Conservation (phyloP, 1,139 yeast species). For the Yamadazyma aaseri region DNA sequence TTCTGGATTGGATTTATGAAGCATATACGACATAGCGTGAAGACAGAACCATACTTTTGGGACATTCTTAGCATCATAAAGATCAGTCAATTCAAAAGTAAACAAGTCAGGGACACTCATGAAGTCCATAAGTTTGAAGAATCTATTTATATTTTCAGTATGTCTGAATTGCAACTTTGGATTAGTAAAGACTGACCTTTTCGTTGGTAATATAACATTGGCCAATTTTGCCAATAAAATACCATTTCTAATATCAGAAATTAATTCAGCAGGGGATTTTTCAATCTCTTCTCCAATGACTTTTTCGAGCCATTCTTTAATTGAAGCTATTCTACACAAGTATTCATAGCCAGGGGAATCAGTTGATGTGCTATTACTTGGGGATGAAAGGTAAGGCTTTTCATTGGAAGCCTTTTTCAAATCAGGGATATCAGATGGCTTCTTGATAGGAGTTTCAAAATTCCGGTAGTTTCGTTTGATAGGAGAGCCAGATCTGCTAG, state of each 20-base stretch:
- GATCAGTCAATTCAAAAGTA: constrained; percentile 86
- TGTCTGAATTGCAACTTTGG: constrained; percentile 76
- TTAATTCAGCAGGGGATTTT: constrained; percentile 53
- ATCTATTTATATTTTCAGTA: constrained; percentile 88
- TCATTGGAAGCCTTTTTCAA: constrained; percentile 13
- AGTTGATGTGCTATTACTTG: constrained; percentile 28
- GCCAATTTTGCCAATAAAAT: constrained; percentile 81
- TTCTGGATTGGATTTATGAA: constrained; percentile 46
- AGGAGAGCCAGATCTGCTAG: constrained; percentile 24
- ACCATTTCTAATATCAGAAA: constrained; percentile 71
- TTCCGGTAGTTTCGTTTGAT: constrained; percentile 14
- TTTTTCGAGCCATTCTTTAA: constrained; percentile 53
- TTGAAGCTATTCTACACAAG: constrained; percentile 84
- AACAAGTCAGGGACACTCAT: constrained; percentile 83
- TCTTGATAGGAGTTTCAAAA: constrained; percentile 15
- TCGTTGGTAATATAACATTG: constrained; percentile 68
- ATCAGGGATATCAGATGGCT: constrained; percentile 14
- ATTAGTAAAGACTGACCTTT: constrained; percentile 40
- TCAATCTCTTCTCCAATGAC: constrained; percentile 50
- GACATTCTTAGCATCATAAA: constrained; percentile 87
- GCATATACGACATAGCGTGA: constrained; percentile 80
- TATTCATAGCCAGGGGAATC: constrained; percentile 65
- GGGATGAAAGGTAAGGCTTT: constrained; percentile 26
- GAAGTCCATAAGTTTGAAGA: constrained; percentile 68
- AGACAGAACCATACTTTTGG: constrained; percentile 94